These are phyloP conservation scores for Berberis vulgaris DNA, from an alignment of 164 flowering plant species.

Conservation along the genomic window DNA sequence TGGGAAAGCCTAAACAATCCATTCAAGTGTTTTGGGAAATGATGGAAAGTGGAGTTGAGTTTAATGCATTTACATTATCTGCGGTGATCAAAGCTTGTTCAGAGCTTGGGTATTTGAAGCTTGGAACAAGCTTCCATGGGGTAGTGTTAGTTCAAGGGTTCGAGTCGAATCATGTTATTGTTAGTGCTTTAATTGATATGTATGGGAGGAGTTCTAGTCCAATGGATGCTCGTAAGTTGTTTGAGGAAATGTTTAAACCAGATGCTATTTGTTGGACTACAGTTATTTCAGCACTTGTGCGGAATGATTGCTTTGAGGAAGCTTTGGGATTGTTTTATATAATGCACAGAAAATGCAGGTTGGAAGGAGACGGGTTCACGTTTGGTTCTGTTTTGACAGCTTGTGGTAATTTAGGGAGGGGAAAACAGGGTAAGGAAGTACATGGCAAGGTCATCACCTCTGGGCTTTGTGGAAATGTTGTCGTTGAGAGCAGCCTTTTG, in stretches of 20 bases:
- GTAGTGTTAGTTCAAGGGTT: slow-evolving; percentile 47
- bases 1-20: slow-evolving; percentile 28
- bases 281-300: slow-evolving; percentile 48
- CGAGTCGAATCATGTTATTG: slow-evolving; percentile 41
- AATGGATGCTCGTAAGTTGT: slow-evolving; percentile 38
- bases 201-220: slow-evolving; percentile 46
- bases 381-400: slow-evolving; percentile 69
- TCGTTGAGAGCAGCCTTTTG: slow-evolving; percentile 74
- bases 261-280: slow-evolving; percentile 77
- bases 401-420: slow-evolving; percentile 62
- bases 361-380: slow-evolving; percentile 47
- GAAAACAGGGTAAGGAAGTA: slow-evolving; percentile 67
- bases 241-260: slow-evolving; percentile 57
- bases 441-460: slow-evolving; percentile 45
- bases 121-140: slow-evolving; percentile 59
- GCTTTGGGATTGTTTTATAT: slow-evolving; percentile 42
- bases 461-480: slow-evolving; percentile 52
- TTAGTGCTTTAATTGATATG: slow-evolving; percentile 62
- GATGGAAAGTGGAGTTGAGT: slow-evolving; percentile 46
- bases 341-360: slow-evolving; percentile 36
- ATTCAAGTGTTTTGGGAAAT: slow-evolving; percentile 41
- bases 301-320: slow-evolving; percentile 52
- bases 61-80: slow-evolving; percentile 68
- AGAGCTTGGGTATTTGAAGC: slow-evolving; percentile 27
- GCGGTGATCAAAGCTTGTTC: slow-evolving; percentile 70